Percentiles rank a stretch among this genome's conserved stretches.
phyloP scores from a whole-genome alignment of 768 basidiomycete genomes.

The Collybia sordida region DNA sequence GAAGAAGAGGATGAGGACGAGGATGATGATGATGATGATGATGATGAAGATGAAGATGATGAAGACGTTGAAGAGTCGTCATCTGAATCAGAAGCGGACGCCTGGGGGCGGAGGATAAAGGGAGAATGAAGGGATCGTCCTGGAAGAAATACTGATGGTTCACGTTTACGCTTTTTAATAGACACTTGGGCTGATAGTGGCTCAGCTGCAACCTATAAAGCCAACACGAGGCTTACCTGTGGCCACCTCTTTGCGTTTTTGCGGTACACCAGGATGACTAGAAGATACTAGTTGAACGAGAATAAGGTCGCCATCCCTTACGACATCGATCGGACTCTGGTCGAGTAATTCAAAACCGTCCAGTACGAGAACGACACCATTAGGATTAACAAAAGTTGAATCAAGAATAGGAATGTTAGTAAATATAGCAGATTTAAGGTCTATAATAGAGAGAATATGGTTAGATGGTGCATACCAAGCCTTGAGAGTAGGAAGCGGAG shows the following conservation, averaged over 20 bases:
- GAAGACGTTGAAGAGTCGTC: slow-evolving; percentile 14
- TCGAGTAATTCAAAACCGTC: slow-evolving; percentile 52
- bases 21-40: slow-evolving; percentile 22
- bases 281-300: slow-evolving; percentile 22
- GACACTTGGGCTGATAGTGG: slow-evolving; percentile 3
- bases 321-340: slow-evolving; percentile 31
- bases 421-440: slow-evolving; percentile 40
- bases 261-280: background rate
- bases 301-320: slow-evolving; percentile 52
- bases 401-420: slow-evolving; percentile 29
- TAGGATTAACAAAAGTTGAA: slow-evolving; percentile 15
- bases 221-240: slow-evolving; percentile 9
- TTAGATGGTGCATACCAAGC: slow-evolving; percentile 50
- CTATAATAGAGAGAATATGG: slow-evolving; percentile 19
- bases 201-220: background rate
- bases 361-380: slow-evolving; percentile 31
- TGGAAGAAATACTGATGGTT: slow-evolving; percentile 9
- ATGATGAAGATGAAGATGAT: slow-evolving; percentile 18
- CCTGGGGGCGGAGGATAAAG: background rate
- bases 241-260: background rate
- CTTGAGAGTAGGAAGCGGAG: slow-evolving; percentile 48
- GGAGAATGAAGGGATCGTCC: background rate
- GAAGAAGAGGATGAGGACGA: slow-evolving; percentile 20
- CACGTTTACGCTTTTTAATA: slow-evolving; percentile 24
- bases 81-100: slow-evolving; percentile 23